These are phyloP conservation scores for Ogataea trehalophila DNA, from an alignment of 805 yeast species.

Conservation along the genomic window DNA sequence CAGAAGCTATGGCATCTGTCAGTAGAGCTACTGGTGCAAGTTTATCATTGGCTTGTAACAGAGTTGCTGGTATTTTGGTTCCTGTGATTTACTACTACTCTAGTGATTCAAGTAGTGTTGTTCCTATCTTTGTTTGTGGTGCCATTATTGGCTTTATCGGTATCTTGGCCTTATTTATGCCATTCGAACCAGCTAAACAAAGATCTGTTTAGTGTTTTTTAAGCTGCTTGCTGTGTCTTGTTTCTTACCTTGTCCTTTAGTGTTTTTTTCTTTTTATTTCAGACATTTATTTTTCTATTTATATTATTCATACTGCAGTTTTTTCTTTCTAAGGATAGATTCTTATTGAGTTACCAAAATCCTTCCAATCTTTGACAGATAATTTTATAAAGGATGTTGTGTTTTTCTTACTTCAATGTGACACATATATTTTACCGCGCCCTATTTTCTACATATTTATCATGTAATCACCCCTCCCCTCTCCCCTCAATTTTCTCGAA, in stretches of 20 bases:
- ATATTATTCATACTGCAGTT: too few species aligned
- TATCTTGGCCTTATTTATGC: slow-evolving; percentile 36
- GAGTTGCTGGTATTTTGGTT: slow-evolving; percentile 46
- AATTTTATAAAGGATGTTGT: too few species aligned
- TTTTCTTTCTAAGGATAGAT: too few species aligned
- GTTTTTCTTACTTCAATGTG: neutral
- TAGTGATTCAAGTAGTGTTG: slow-evolving; percentile 36
- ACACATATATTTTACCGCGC: neutral
- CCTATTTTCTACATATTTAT: neutral
- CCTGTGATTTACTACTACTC: slow-evolving; percentile 48
- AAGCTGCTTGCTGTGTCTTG: too few species aligned
- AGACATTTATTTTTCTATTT: too few species aligned
- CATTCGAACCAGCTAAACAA: slow-evolving; percentile 37
- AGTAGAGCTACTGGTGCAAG: slow-evolving; percentile 53
- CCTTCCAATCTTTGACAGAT: too few species aligned
- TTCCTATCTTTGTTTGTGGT: slow-evolving; percentile 51
- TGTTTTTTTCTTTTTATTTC: too few species aligned
- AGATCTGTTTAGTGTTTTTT: slow-evolving; percentile 19
- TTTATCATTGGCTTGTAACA: slow-evolving; percentile 43
- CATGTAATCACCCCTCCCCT: neutral
- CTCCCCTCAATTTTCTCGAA: neutral
- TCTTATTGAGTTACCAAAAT: too few species aligned
- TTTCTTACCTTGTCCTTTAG: too few species aligned
- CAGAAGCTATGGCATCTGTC: slow-evolving; percentile 47
- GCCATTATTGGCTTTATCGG: slow-evolving; percentile 41